Evolutionary conservation across 495 filamentous ascomycete genomes (phyloP), one percentile per base, ranked within the genome.

Genomic region (Friedmanniomyces endolithicus): DNA sequence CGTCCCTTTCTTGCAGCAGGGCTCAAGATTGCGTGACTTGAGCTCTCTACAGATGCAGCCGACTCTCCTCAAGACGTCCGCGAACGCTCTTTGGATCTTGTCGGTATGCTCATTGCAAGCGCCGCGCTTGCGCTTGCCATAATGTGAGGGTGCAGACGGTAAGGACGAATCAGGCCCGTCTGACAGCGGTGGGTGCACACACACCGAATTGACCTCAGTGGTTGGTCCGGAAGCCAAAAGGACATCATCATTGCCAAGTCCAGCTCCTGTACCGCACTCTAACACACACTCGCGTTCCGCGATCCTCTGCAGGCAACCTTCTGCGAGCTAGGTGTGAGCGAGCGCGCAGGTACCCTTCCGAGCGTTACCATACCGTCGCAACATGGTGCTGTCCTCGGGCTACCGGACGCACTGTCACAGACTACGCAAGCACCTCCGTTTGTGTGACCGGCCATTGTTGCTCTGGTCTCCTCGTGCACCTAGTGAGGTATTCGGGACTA

Each of bases 21-120:
- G 52, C 24, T 54, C 52, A 11, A 54, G 34, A 47, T 47, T 47
- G 29, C 52, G 52, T 20, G 52, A 54, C 16, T 11, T 54, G 19
- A 54, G 34, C 43, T 54, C 52, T 47, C 41, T 54, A 40, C 52
- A 48, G 24, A 54, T 46, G 34, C 52, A 54, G 24, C 52, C 52
- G 23, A 54, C 41, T 6, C 34, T 54, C 17, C 24, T 48, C 52
- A 54, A 39, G 17, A 54, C 24, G 34, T 54, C 40, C 11, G 52
- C 41, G 27, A 54, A 54, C 25, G 25, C 24, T 27, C 34, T 54
- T 14, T 24, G 52, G 39, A 20, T 24, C 39, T 54, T 54, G 2
- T 20, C 24, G 11, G 39, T 11, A 25, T 54, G 52, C 12, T 48
- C 41, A 40, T 40, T 54, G 47, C 52, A 54, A 25, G 52, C 52